phyloP scores from a whole-genome alignment of 1,284 basidiomycete genomes.

The Naganishia cerealis region DNA sequence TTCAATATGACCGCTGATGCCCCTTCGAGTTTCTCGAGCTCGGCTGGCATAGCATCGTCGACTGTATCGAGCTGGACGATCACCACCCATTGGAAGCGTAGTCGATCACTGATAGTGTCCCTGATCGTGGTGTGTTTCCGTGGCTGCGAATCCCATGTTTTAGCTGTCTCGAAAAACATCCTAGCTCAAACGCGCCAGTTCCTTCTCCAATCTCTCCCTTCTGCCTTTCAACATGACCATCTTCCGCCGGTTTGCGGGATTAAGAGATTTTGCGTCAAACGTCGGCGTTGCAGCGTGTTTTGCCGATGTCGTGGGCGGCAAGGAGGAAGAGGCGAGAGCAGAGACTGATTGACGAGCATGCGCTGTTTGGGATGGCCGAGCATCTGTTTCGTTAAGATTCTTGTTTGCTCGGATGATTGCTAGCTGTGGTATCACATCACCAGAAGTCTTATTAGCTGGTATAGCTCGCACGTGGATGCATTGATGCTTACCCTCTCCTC shows the following conservation, averaged over 20 bases:
- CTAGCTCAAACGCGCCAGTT: slow-evolving; percentile 40
- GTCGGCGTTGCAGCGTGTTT: slow-evolving; percentile 2
- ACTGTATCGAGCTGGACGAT: too few relatives aligned
- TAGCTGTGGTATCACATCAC: slow-evolving; percentile 16
- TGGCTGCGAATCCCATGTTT: too few relatives aligned
- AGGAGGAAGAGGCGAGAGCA: not conserved
- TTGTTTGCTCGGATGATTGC: slow-evolving; percentile 24
- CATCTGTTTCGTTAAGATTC: not conserved
- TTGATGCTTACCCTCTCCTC: slow-evolving; percentile 43
- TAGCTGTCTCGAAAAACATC: too few relatives aligned
- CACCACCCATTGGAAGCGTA: too few relatives aligned
- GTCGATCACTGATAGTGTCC: too few relatives aligned
- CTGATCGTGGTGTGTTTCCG: too few relatives aligned
- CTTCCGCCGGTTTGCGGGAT: slow-evolving; percentile 45
- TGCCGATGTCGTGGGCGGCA: not conserved
- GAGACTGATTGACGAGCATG: not conserved
- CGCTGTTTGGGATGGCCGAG: not conserved
- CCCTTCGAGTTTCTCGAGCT: too few relatives aligned
- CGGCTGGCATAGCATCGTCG: too few relatives aligned
- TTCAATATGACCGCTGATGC: too few relatives aligned
- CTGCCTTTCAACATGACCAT: slow-evolving; percentile 47
- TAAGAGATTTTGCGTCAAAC: slow-evolving; percentile 45
- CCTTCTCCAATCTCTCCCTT: slow-evolving; percentile 48
- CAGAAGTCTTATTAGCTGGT: not conserved
- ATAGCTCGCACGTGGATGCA: not conserved